Evolutionary conservation across 129 eudicot genomes (phyloP).

Genomic region (Flaveria sonorensis): DNA sequence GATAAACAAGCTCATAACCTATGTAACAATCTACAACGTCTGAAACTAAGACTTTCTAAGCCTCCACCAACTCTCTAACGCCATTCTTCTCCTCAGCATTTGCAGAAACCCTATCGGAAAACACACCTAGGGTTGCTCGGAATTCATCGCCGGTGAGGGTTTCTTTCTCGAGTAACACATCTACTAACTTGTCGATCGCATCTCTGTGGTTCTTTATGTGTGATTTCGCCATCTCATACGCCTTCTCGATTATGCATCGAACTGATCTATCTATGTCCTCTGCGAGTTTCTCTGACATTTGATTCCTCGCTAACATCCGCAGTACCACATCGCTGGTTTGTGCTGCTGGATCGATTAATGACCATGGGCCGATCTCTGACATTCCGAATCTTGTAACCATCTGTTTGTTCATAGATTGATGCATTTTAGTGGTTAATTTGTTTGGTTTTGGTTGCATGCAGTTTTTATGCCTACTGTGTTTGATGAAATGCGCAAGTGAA

Average conservation of each 20-base stretch:
- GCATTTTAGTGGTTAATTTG: not conserved
- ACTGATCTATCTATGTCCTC: conserved; percentile 71
- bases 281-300: conserved; percentile 86
- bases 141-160: conserved; percentile 81
- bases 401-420: conserved; percentile 34
- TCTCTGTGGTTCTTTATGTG: conserved; percentile 67
- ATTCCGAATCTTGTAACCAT: conserved; percentile 82
- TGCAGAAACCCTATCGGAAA: conserved; percentile 37
- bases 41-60: conserved; percentile 30
- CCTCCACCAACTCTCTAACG: conserved; percentile 50
- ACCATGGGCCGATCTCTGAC: conserved; percentile 94
- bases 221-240: conserved; percentile 67
- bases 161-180: conserved; percentile 74
- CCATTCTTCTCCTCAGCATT: conserved; percentile 24
- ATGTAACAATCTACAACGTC: not conserved
- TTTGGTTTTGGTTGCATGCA: too few relatives aligned
- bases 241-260: conserved; percentile 52
- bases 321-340: conserved; percentile 66
- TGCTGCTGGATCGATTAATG: conserved; percentile 61
- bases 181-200: conserved; percentile 68
- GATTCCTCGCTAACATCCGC: conserved; percentile 81
- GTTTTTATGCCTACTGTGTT: not conserved
- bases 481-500: not conserved
- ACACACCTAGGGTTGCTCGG: conserved; percentile 60
- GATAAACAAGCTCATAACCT: not conserved